Evolutionary conservation across 208 protist species (phyloP).

Genomic region (Leishmania lainsoni): DNA sequence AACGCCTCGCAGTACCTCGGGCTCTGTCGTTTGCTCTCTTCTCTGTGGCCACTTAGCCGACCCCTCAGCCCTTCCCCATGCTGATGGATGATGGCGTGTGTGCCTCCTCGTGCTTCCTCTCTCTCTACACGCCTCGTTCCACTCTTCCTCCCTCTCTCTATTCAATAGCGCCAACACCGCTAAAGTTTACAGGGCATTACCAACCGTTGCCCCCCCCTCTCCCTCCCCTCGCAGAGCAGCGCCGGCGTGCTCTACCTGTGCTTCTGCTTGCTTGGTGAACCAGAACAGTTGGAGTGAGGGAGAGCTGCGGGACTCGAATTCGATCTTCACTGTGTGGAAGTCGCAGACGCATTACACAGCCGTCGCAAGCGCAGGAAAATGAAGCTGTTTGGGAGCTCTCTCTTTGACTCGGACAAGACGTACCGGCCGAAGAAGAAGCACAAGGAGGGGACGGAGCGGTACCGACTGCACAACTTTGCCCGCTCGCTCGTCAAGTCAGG

Average conservation of each 20-base stretch:
- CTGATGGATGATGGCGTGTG: not conserved
- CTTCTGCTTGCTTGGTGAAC: not conserved
- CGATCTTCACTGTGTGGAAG: not conserved
- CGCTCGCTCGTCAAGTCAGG: slow-evolving; percentile 82
- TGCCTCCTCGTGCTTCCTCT: not conserved
- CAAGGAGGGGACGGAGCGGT: slow-evolving; percentile 94
- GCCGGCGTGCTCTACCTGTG: not conserved
- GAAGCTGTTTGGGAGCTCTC: slow-evolving; percentile 71
- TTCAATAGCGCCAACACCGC: not conserved
- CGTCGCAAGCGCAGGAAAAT: slow-evolving; percentile 16
- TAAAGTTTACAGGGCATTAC: not conserved
- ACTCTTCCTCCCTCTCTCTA: not conserved
- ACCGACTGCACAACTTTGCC: slow-evolving; percentile 95
- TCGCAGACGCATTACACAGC: not conserved
- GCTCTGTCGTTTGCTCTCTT: too few relatives aligned
- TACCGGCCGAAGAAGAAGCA: slow-evolving; percentile 95
- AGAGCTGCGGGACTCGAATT: not conserved
- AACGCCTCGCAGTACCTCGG: not conserved
- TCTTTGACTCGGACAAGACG: slow-evolving; percentile 94
- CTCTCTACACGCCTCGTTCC: not conserved
- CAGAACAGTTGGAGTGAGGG: not conserved
- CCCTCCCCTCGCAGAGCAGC: not conserved
- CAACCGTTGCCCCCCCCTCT: not conserved
- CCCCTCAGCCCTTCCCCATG: not conserved
- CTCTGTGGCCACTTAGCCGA: not conserved